A percentile compares a stretch with the other conserved stretches of the same genome.
Evolutionary conservation across 108 stramenopile species (phyloP).

Genomic region (Cyclotella baltica): DNA sequence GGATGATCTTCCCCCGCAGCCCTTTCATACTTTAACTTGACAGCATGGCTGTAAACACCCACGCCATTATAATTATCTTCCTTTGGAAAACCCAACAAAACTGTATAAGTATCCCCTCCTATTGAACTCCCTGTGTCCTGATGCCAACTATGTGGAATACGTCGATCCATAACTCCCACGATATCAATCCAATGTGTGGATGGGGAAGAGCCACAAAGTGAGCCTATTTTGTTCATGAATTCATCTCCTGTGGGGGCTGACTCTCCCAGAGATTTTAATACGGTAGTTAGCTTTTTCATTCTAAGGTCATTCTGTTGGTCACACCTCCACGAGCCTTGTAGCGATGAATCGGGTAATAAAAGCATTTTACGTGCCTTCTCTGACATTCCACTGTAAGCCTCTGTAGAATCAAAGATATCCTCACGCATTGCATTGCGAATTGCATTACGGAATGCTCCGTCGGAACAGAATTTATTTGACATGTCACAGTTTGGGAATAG

Average conservation of each 20-base stretch:
- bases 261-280: slow-evolving; percentile 58
- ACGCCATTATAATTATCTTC: slow-evolving; percentile 67
- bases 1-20: slow-evolving; percentile 58
- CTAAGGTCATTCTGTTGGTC: slow-evolving; percentile 25
- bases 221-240: slow-evolving; percentile 65
- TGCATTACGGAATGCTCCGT: slow-evolving; percentile 54
- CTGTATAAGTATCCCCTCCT: slow-evolving; percentile 57
- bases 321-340: slow-evolving; percentile 82
- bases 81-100: slow-evolving; percentile 77
- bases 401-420: slow-evolving; percentile 80
- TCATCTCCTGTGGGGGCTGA: slow-evolving; percentile 75
- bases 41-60: slow-evolving; percentile 80
- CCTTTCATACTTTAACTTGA: slow-evolving; percentile 58
- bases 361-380: slow-evolving; percentile 71
- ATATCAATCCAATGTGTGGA: slow-evolving; percentile 87
- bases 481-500: slow-evolving; percentile 54
- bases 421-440: slow-evolving; percentile 68
- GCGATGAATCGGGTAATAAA: slow-evolving; percentile 72
- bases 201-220: slow-evolving; percentile 66
- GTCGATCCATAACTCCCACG: slow-evolving; percentile 64
- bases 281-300: slow-evolving; percentile 60
- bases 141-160: slow-evolving; percentile 78
- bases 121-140: slow-evolving; percentile 67
- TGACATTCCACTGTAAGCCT: slow-evolving; percentile 64
- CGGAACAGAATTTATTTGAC: slow-evolving; percentile 50